phyloP scores from a whole-genome alignment of 192 early-diverging fungal species.

The Coemansia biformis region DNA sequence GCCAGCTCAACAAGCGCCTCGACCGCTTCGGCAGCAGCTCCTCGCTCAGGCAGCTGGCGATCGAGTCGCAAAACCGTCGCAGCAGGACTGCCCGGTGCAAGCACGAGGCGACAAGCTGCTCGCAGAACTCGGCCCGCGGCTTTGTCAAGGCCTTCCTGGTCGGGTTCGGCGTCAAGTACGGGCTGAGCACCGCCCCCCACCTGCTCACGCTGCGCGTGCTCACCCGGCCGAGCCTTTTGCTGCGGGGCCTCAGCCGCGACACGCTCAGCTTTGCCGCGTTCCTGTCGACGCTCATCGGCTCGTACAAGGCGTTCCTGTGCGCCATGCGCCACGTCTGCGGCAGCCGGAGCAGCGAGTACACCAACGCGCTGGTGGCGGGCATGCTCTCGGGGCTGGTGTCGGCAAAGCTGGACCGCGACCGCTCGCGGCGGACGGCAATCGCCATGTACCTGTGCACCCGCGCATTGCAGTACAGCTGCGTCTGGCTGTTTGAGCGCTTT shows the following conservation, averaged over 20 bases:
- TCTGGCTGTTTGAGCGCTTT: slow-evolving; percentile 61
- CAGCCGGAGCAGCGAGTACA: slow-evolving; percentile 49
- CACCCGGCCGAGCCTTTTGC: slow-evolving; percentile 21
- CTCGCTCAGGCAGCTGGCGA: slow-evolving; percentile 27
- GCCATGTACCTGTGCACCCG: slow-evolving; percentile 62
- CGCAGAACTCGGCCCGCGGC: slow-evolving; percentile 60
- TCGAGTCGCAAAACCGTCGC: slow-evolving; percentile 26
- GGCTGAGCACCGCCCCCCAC: slow-evolving; percentile 52
- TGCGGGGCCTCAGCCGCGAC: slow-evolving; percentile 48
- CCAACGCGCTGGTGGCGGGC: slow-evolving; percentile 62
- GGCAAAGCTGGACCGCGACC: slow-evolving; percentile 57
- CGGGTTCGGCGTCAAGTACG: slow-evolving; percentile 57
- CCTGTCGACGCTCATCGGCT: slow-evolving; percentile 56
- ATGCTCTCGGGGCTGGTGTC: slow-evolving; percentile 57
- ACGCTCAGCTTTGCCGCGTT: slow-evolving; percentile 64
- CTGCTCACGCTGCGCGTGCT: slow-evolving; percentile 54
- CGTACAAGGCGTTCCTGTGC: slow-evolving; percentile 63
- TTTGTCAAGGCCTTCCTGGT: slow-evolving; percentile 60
- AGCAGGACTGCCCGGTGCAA: slow-evolving; percentile 34
- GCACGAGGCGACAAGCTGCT: slow-evolving; percentile 60
- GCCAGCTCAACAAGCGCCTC: slow-evolving; percentile 61
- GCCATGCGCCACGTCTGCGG: slow-evolving; percentile 50
- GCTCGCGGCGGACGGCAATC: slow-evolving; percentile 56
- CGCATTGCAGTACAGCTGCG: slow-evolving; percentile 56
- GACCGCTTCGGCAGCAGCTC: slow-evolving; percentile 57